Conservation (phyloP, 2,329 filamentous ascomycete genomes). For the Ceratocystiopsis sp. region DNA sequence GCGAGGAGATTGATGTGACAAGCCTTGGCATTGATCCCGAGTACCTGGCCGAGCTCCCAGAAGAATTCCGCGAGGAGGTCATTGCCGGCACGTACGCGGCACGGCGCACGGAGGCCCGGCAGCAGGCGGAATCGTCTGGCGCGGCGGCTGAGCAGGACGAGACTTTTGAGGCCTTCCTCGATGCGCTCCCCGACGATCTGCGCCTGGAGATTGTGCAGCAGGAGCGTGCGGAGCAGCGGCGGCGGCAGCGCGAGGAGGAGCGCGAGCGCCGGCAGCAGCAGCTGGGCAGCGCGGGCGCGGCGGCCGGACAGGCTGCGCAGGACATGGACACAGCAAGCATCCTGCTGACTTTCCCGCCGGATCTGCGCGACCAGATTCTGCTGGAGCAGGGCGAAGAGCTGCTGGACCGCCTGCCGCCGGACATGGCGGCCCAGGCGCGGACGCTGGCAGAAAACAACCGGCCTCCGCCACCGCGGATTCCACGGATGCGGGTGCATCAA, state of each 20-base stretch:
- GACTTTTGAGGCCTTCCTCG: constrained; percentile 84
- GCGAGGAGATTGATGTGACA: constrained; percentile 81
- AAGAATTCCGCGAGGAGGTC: constrained; percentile 91
- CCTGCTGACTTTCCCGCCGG: constrained; percentile 72
- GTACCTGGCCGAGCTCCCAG: constrained; percentile 91
- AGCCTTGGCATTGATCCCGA: constrained; percentile 86
- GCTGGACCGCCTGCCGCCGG: constrained; percentile 65
- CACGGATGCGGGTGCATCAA: constrained; percentile 10
- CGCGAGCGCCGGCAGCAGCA: constrained; percentile 35
- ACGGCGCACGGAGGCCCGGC: constrained; percentile 58
- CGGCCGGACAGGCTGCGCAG: constrained; percentile 28
- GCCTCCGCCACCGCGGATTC: constrained; percentile 12
- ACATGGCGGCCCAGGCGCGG: constrained; percentile 74
- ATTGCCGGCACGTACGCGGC: constrained; percentile 79
- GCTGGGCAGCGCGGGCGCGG: constrained; percentile 21
- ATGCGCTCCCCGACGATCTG: constrained; percentile 79
- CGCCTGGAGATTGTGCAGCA: constrained; percentile 81
- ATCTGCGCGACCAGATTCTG: constrained; percentile 69
- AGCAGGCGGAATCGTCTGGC: constrained; percentile 44
- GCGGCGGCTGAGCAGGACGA: constrained; percentile 40
- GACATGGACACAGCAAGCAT: constrained; percentile 94
- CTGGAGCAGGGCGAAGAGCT: constrained; percentile 85
- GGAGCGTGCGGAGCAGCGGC: constrained; percentile 74
- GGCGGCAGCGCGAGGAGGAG: constrained; percentile 68
- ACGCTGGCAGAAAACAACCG: constrained; percentile 35